Conservation (phyloP, 495 filamentous ascomycete genomes). For the Bacidia rubella region DNA sequence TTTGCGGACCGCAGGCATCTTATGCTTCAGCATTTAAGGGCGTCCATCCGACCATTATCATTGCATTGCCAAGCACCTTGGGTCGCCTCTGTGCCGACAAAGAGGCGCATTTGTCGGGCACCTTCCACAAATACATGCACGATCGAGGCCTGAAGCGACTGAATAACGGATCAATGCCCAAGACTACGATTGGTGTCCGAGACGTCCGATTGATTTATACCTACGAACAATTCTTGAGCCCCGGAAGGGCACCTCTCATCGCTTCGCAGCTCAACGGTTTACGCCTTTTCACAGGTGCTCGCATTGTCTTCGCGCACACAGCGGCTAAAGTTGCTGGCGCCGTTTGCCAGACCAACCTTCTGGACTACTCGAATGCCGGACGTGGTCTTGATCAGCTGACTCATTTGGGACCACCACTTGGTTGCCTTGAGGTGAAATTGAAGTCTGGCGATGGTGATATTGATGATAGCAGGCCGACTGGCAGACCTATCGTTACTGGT, state of each 20-base stretch:
- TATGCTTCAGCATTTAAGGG: slow-evolving; percentile 55
- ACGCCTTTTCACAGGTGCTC: slow-evolving; percentile 62
- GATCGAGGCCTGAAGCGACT: slow-evolving; percentile 57
- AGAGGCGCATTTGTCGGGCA: slow-evolving; percentile 35
- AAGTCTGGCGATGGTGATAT: slow-evolving; percentile 50
- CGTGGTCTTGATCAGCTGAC: slow-evolving; percentile 18
- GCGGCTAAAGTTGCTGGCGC: slow-evolving; percentile 73
- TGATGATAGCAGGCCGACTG: slow-evolving; percentile 39
- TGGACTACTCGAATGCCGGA: slow-evolving; percentile 53
- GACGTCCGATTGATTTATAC: slow-evolving; percentile 45
- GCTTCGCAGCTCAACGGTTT: slow-evolving; percentile 62
- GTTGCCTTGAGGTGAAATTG: slow-evolving; percentile 63
- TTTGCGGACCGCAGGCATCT: slow-evolving; percentile 56
- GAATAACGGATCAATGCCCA: slow-evolving; percentile 52
- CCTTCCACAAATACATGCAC: slow-evolving; percentile 45
- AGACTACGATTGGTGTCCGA: slow-evolving; percentile 28
- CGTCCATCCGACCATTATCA: slow-evolving; percentile 69
- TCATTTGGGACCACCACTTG: slow-evolving; percentile 76
- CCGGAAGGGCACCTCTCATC: slow-evolving; percentile 36
- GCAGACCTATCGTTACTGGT: slow-evolving; percentile 54
- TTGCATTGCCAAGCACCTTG: slow-evolving; percentile 64
- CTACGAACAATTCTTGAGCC: slow-evolving; percentile 39
- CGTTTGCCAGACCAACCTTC: slow-evolving; percentile 66
- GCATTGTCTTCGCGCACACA: slow-evolving; percentile 75
- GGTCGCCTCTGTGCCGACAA: slow-evolving; percentile 45